A percentile compares a stretch with the other conserved stretches of the same genome.
Evolutionary conservation across 2,329 filamentous ascomycete species (phyloP).

Genomic region (Alternaria gansuensis): DNA sequence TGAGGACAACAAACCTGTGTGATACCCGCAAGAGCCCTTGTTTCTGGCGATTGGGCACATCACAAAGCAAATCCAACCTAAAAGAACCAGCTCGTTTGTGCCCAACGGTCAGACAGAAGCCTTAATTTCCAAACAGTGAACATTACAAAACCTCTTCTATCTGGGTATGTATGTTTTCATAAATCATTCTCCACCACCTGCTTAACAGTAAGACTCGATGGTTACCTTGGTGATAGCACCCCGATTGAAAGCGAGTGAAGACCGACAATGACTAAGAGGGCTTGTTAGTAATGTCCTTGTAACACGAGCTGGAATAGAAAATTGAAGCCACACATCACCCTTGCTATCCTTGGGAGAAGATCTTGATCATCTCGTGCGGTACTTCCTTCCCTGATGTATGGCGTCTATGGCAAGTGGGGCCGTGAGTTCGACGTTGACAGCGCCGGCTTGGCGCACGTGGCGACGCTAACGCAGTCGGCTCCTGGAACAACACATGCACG

Average conservation of each 20-base stretch:
- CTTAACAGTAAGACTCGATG: not conserved
- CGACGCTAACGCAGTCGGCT: too few relatives aligned
- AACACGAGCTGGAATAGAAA: not conserved
- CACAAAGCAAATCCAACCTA: too few relatives aligned
- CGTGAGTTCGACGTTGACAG: not conserved
- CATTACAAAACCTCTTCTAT: not conserved
- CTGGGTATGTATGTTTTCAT: not conserved
- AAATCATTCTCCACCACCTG: not conserved
- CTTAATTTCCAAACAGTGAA: not conserved
- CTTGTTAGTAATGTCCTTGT: not conserved
- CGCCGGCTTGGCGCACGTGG: not conserved
- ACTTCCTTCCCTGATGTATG: too few relatives aligned
- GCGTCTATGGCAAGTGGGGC: not conserved
- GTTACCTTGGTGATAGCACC: conserved; percentile 8
- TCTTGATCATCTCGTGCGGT: too few relatives aligned
- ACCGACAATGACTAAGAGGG: conserved; percentile 37
- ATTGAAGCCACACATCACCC: not conserved
- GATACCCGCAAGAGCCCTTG: not conserved
- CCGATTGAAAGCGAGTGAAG: conserved; percentile 44
- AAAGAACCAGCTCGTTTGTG: too few relatives aligned
- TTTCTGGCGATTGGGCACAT: too few relatives aligned
- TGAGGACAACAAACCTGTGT: not conserved
- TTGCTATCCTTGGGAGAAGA: not conserved
- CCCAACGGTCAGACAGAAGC: too few relatives aligned
- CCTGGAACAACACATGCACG: too few relatives aligned